These are phyloP conservation scores for Misopates orontium DNA, from an alignment of 257 asterid genomes.

Conservation along the genomic window DNA sequence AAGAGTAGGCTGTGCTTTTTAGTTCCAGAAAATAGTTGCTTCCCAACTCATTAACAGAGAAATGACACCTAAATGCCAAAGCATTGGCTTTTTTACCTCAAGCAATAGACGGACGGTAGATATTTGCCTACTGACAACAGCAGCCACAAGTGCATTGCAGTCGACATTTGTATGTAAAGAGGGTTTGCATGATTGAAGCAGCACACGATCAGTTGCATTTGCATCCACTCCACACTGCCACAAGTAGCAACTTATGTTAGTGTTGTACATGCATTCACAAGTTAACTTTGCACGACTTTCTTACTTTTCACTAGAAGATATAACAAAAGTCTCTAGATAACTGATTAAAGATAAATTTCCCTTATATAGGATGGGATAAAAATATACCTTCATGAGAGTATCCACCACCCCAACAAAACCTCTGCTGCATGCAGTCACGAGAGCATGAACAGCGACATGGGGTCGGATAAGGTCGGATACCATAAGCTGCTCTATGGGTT, in stretches of 20 bases:
- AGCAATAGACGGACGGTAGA: constrained; percentile 62
- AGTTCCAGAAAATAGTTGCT: background rate
- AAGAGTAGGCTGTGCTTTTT: too few species aligned
- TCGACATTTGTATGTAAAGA: constrained; percentile 68
- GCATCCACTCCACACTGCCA: constrained; percentile 78
- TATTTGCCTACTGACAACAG: constrained; percentile 71
- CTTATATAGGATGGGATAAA: background rate
- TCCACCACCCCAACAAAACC: constrained; percentile 64
- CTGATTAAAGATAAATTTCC: too few species aligned
- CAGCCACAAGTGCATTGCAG: constrained; percentile 76
- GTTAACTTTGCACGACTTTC: background rate
- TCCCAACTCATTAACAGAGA: background rate
- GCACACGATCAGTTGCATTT: constrained; percentile 56
- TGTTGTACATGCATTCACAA: too few species aligned
- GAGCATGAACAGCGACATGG: constrained; percentile 64
- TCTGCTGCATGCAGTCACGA: constrained; percentile 72
- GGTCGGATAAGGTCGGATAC: constrained; percentile 75
- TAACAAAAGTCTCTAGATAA: constrained; percentile 11
- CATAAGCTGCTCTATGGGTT: constrained; percentile 60
- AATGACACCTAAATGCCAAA: background rate
- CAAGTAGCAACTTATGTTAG: background rate
- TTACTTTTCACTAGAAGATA: constrained; percentile 5
- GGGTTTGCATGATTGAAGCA: constrained; percentile 76
- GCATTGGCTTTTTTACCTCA: constrained; percentile 43
- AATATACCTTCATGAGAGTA: constrained; percentile 58